phyloP scores from a whole-genome alignment of 495 filamentous ascomycete species.

The Podospora sp. region DNA sequence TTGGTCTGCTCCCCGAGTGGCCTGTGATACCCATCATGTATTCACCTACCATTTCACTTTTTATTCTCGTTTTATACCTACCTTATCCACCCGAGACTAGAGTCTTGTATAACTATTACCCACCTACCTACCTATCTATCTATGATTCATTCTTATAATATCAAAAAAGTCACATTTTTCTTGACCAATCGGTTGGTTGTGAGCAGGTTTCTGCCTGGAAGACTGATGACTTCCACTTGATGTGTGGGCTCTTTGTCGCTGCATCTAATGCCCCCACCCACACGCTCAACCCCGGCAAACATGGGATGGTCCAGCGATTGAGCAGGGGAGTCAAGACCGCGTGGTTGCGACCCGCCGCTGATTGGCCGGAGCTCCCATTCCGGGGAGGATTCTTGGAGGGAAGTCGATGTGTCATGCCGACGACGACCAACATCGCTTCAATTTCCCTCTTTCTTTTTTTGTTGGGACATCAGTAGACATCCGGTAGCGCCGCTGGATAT shows the following conservation, averaged over 20 bases:
- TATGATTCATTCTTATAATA: slow-evolving; percentile 8
- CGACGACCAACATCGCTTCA: slow-evolving; percentile 2
- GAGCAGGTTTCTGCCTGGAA: not conserved
- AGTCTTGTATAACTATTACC: not conserved
- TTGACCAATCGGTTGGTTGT: not conserved
- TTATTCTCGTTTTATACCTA: not conserved
- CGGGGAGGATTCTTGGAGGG: not conserved
- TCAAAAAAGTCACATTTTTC: not conserved
- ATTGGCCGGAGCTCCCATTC: slow-evolving; percentile 33
- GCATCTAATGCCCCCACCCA: not conserved
- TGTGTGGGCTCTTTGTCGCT: not conserved
- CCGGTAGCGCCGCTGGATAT: not conserved
- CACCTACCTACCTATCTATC: slow-evolving; percentile 2
- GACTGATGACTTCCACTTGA: not conserved
- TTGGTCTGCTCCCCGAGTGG: not conserved
- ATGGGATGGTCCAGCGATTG: slow-evolving; percentile 12
- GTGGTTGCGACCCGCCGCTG: slow-evolving; percentile 33
- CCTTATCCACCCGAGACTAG: not conserved
- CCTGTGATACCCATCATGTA: slow-evolving; percentile 6
- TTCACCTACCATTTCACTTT: not conserved
- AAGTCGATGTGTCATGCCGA: slow-evolving; percentile 36
- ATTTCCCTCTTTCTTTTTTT: not conserved
- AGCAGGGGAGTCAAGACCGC: slow-evolving; percentile 22
- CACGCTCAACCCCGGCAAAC: not conserved
- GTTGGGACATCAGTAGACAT: not conserved